A percentile compares a stretch with the other conserved stretches of the same genome.
phyloP scores from a whole-genome alignment of 208 protist genomes.

The Jaenimonas drosophilae region DNA sequence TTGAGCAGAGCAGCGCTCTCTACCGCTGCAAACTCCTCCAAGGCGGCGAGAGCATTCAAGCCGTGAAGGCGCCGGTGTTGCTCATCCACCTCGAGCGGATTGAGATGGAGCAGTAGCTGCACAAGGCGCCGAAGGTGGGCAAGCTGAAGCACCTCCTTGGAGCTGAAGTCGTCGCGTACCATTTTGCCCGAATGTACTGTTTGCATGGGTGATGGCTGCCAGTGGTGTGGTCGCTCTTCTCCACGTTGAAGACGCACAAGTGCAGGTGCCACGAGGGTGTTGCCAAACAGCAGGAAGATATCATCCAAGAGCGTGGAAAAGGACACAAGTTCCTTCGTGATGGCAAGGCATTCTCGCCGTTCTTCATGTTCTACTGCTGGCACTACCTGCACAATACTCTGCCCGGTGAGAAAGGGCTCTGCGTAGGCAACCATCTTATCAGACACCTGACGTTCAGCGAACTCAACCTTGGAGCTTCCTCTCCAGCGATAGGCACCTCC shows the following conservation, averaged over 20 bases:
- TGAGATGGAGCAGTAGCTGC: constrained; percentile 11
- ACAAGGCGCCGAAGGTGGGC: constrained; percentile 18
- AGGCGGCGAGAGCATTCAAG: constrained; percentile 4
- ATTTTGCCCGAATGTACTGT: too few relatives aligned
- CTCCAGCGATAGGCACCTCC: too few relatives aligned
- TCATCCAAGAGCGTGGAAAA: constrained; percentile 25
- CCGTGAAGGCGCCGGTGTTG: constrained; percentile 9
- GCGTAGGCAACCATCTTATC: constrained; percentile 19
- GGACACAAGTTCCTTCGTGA: constrained; percentile 36
- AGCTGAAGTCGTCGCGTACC: constrained; percentile 2
- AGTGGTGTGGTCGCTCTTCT: constrained; percentile 12
- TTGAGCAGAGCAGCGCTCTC: too few relatives aligned
- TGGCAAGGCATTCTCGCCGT: constrained; percentile 26
- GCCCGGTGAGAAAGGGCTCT: constrained; percentile 30
- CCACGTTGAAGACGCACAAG: constrained; percentile 27
- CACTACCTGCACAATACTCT: constrained; percentile 41
- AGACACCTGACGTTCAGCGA: too few relatives aligned
- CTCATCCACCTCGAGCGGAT: constrained; percentile 16
- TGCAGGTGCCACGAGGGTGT: constrained; percentile 28
- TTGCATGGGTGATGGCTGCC: constrained; percentile 24
- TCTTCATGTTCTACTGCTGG: constrained; percentile 30
- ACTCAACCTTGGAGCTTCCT: too few relatives aligned
- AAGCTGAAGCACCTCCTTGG: constrained; percentile 11
- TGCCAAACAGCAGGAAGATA: constrained; percentile 39
- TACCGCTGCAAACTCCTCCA: constrained; percentile 3